These are phyloP conservation scores for Musa schizocarpa DNA, from an alignment of 176 grass and related monocot genomes.

Conservation along the genomic window DNA sequence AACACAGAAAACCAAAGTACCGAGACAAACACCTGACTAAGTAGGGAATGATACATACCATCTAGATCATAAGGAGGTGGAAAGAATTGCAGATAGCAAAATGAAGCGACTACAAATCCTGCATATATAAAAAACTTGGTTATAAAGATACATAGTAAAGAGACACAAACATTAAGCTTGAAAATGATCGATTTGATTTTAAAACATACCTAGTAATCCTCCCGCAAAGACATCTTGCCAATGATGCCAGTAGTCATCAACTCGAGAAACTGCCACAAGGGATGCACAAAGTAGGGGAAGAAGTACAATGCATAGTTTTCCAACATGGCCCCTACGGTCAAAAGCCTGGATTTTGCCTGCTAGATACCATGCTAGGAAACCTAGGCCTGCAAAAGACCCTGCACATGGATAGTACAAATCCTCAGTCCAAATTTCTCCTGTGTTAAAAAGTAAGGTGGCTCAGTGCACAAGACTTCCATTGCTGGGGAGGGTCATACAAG, in stretches of 20 bases:
- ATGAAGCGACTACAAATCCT: slow-evolving; percentile 1
- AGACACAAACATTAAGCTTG: too few species aligned
- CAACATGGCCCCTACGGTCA: slow-evolving; percentile 4
- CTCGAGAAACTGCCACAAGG: slow-evolving; percentile 1
- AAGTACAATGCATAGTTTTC: not conserved
- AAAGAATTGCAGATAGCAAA: slow-evolving; percentile 4
- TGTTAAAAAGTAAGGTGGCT: too few species aligned
- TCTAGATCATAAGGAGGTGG: slow-evolving; percentile 1
- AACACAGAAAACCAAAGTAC: not conserved
- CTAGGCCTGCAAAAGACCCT: slow-evolving; percentile 8
- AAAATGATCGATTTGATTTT: not conserved
- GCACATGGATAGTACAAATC: not conserved
- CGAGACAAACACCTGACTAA: not conserved
- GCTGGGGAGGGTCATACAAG: too few species aligned
- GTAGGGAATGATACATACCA: not conserved
- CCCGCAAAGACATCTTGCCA: slow-evolving; percentile 6
- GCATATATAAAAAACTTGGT: not conserved
- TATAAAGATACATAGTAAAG: not conserved
- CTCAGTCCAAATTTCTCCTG: too few species aligned
- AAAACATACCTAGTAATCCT: not conserved
- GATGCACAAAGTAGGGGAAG: slow-evolving; percentile 1
- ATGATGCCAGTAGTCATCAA: slow-evolving; percentile 6
- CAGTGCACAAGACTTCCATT: too few species aligned
- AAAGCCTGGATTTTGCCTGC: not conserved
- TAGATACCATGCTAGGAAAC: slow-evolving; percentile 3